A percentile compares a stretch with the other conserved stretches of the same genome.
Conservation (phyloP, 305 asterid species). For the Andrographis paniculata region DNA sequence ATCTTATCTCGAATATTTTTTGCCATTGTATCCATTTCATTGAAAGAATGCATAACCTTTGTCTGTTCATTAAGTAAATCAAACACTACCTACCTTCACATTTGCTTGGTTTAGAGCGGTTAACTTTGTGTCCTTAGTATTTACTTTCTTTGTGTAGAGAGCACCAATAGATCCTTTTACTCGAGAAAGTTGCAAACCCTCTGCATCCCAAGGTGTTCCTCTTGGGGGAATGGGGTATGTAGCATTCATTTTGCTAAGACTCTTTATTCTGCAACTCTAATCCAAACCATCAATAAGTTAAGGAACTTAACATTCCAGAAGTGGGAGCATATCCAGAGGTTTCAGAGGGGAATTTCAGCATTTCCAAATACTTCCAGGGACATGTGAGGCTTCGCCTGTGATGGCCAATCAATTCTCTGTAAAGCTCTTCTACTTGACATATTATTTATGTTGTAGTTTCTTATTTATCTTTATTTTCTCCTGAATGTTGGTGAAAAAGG, state of each 20-base stretch:
- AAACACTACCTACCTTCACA: not conserved
- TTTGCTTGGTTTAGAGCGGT: not conserved
- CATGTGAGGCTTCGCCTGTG: conserved; percentile 86
- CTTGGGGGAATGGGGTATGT: conserved; percentile 99
- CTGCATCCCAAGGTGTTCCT: conserved; percentile 96
- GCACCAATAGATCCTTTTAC: conserved; percentile 98
- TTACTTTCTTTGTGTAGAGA: conserved; percentile 40
- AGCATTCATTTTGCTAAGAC: conserved; percentile 8
- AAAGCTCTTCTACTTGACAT: conserved; percentile 20
- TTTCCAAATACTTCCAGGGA: conserved; percentile 94
- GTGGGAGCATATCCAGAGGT: conserved; percentile 99
- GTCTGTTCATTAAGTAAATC: not conserved
- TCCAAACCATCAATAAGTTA: conserved; percentile 6
- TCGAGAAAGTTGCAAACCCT: conserved; percentile 84
- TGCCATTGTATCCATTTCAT: not conserved
- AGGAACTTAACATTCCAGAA: conserved; percentile 34
- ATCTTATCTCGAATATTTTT: conserved; percentile 8
- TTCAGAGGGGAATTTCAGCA: conserved; percentile 95
- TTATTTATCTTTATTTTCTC: not conserved
- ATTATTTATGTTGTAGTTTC: not conserved
- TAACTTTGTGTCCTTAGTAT: not conserved
- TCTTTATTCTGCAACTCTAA: conserved; percentile 1
- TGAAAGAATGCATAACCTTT: not conserved
- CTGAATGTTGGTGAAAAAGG: not conserved
- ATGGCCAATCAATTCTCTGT: conserved; percentile 99